A percentile compares a stretch with the other conserved stretches of the same genome.
These are phyloP conservation scores for Carex pumila DNA, from an alignment of 176 grass and related monocot genomes.

Conservation along the genomic window DNA sequence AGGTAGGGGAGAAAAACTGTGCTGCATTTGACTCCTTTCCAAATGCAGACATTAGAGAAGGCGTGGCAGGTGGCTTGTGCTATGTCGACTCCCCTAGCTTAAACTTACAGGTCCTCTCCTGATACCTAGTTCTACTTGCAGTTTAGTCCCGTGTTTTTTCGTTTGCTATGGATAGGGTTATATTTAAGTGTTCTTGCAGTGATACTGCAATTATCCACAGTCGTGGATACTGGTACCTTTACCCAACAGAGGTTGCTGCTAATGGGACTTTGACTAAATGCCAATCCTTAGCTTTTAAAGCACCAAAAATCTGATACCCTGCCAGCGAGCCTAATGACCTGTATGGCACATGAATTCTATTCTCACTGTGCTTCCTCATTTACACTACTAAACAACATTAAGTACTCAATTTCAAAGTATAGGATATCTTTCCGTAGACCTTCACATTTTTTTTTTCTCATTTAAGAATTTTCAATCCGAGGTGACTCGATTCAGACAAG, in stretches of 20 bases:
- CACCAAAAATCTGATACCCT: background rate
- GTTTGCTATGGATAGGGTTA: background rate
- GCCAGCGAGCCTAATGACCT: background rate
- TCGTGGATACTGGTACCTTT: background rate
- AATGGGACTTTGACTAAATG: background rate
- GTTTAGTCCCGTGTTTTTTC: background rate
- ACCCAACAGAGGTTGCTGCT: background rate
- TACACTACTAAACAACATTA: background rate
- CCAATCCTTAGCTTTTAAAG: background rate
- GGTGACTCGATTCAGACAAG: conserved; percentile 59
- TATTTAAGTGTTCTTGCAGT: background rate
- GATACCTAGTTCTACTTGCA: conserved; percentile 6
- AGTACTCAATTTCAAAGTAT: background rate
- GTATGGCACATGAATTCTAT: background rate
- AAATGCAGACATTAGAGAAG: conserved; percentile 46
- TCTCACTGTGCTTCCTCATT: background rate
- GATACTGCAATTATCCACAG: background rate
- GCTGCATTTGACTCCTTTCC: conserved; percentile 44
- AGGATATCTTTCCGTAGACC: background rate
- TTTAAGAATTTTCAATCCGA: conserved; percentile 60
- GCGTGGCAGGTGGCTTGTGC: conserved; percentile 68
- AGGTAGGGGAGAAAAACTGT: conserved; percentile 46
- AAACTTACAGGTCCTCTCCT: conserved; percentile 28
- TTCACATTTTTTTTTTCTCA: conserved; percentile 8
- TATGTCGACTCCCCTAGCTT: conserved; percentile 61